A percentile compares a stretch with the other conserved stretches of the same genome.
phyloP scores from a whole-genome alignment of 306 rosid genomes.

The Alnus glutinosa region DNA sequence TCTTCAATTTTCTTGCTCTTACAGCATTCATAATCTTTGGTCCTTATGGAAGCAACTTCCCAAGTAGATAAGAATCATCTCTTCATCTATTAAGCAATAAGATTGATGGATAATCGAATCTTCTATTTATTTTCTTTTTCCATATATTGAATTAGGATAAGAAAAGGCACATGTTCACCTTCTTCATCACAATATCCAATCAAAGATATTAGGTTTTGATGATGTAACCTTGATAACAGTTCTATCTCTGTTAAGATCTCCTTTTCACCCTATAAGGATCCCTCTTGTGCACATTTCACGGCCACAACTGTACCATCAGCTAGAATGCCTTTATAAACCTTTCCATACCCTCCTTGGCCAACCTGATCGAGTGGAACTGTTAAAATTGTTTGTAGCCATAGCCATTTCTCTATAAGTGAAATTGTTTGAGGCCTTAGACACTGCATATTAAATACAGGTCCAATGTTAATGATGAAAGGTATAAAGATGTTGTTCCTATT shows the following conservation, averaged over 20 bases:
- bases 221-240: constrained; percentile 85
- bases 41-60: neutral
- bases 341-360: constrained; percentile 98
- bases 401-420: constrained; percentile 73
- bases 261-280: constrained; percentile 86
- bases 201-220: constrained; percentile 78
- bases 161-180: constrained; percentile 63
- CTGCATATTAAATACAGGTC: constrained; percentile 47
- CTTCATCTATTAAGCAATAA: neutral
- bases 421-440: constrained; percentile 44
- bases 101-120: neutral
- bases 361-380: constrained; percentile 54
- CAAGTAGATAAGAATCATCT: neutral
- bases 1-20: neutral
- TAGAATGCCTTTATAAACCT: constrained; percentile 79
- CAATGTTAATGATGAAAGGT: neutral
- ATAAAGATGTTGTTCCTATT: neutral
- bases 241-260: constrained; percentile 93
- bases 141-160: neutral
- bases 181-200: constrained; percentile 84
- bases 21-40: neutral
- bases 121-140: neutral
- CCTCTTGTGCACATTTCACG: constrained; percentile 80
- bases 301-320: constrained; percentile 65
- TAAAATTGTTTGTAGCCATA: constrained; percentile 64